Conservation (phyloP, 2,329 filamentous ascomycete genomes). For the Nothopassalora personata region DNA sequence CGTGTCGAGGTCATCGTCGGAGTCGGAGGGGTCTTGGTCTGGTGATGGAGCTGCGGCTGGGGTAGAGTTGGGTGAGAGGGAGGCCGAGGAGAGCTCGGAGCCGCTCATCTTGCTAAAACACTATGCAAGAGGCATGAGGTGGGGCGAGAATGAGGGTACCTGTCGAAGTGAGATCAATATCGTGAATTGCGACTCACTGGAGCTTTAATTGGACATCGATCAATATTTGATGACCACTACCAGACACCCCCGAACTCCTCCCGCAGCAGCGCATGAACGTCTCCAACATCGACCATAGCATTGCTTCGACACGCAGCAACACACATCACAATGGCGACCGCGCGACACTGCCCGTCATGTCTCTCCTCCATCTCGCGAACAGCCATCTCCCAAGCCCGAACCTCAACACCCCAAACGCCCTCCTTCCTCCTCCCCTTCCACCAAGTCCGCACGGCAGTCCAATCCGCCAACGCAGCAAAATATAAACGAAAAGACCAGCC, state of each 20-base stretch:
- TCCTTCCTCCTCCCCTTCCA: slow-evolving; percentile 25
- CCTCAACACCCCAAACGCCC: slow-evolving; percentile 11
- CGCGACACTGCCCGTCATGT: slow-evolving; percentile 27
- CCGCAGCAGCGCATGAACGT: slow-evolving; percentile 8
- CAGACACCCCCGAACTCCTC: slow-evolving; percentile 7
- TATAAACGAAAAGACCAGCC: slow-evolving; percentile 40
- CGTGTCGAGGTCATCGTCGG: slow-evolving; percentile 49
- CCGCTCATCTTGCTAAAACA: slow-evolving; percentile 39
- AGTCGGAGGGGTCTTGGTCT: slow-evolving; percentile 41
- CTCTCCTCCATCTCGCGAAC: slow-evolving; percentile 18
- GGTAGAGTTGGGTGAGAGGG: slow-evolving; percentile 33
- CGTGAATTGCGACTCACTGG: neutral
- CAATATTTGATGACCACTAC: neutral
- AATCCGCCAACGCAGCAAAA: slow-evolving; percentile 36
- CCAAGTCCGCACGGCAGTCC: slow-evolving; percentile 37
- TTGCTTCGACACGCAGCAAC: neutral
- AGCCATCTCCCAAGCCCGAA: slow-evolving; percentile 12
- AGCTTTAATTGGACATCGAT: neutral
- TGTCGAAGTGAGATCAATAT: neutral
- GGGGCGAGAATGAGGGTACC: neutral
- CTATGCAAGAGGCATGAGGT: neutral
- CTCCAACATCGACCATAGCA: neutral
- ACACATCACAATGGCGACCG: slow-evolving; percentile 17
- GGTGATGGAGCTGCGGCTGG: slow-evolving; percentile 31
- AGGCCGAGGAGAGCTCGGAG: slow-evolving; percentile 40